phyloP scores from a whole-genome alignment of 768 basidiomycete species.

The Porpolomopsis calyptriformis region DNA sequence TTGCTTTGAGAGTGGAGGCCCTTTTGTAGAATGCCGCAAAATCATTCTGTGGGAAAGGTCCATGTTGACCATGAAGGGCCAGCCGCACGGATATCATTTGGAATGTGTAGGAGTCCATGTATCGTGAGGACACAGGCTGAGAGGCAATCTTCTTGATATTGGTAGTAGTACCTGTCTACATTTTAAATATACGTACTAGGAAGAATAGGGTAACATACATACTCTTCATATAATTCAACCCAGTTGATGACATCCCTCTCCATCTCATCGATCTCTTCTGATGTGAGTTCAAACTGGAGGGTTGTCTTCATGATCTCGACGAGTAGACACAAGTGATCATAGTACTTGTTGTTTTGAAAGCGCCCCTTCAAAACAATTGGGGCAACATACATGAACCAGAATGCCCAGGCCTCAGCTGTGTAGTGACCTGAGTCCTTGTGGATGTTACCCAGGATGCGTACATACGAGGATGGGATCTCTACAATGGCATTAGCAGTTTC shows the following conservation, averaged over 20 bases:
- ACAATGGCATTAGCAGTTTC: constrained; percentile 19
- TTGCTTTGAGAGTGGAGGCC: constrained; percentile 14
- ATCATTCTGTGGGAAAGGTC: constrained; percentile 28
- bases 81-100: constrained; percentile 19
- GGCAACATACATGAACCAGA: constrained; percentile 29
- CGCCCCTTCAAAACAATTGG: constrained; percentile 26
- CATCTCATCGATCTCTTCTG: constrained; percentile 18
- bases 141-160: constrained; percentile 18
- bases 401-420: constrained; percentile 28
- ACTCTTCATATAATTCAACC: constrained; percentile 31
- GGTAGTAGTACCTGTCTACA: constrained; percentile 23
- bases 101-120: constrained; percentile 25
- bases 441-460: constrained; percentile 19
- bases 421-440: constrained; percentile 14
- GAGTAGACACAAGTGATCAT: constrained; percentile 26
- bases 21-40: constrained; percentile 20
- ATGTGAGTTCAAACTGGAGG: constrained; percentile 22
- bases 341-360: constrained; percentile 23
- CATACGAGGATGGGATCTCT: constrained; percentile 25
- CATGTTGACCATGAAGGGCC: constrained; percentile 26
- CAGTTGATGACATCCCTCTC: constrained; percentile 21
- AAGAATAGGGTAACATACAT: constrained; percentile 3
- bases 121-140: constrained; percentile 22
- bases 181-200: not conserved
- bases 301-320: constrained; percentile 25